A percentile compares a stretch with the other conserved stretches of the same genome.
phyloP scores from a whole-genome alignment of 164 flowering plant genomes.

The Amborella trichopoda region DNA sequence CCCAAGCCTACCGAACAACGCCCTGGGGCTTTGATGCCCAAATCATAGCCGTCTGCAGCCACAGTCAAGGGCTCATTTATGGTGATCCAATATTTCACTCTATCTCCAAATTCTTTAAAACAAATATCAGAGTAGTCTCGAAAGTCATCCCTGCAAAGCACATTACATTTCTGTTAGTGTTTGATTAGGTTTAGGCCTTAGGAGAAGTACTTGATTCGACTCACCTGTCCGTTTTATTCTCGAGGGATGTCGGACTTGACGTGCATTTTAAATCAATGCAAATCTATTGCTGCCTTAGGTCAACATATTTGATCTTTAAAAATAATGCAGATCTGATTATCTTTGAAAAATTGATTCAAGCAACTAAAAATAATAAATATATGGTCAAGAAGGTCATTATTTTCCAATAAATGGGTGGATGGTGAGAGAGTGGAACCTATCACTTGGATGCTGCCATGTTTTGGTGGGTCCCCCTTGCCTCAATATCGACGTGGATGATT shows the following conservation, averaged over 20 bases:
- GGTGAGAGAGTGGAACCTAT: too few species aligned
- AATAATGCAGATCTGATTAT: too few species aligned
- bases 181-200: neutral
- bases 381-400: too few species aligned
- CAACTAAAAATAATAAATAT: too few species aligned
- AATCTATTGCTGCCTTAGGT: too few species aligned
- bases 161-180: neutral
- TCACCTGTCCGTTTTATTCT: neutral
- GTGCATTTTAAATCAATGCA: neutral
- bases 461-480: too few species aligned
- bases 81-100: slow-evolving; percentile 26
- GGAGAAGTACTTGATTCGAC: neutral
- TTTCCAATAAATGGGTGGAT: too few species aligned
- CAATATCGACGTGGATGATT: too few species aligned
- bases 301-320: too few species aligned
- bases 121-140: slow-evolving; percentile 21
- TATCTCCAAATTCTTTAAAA: slow-evolving; percentile 22
- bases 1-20: slow-evolving; percentile 25
- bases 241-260: neutral
- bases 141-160: slow-evolving; percentile 18
- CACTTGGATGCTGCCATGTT: too few species aligned
- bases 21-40: slow-evolving; percentile 24
- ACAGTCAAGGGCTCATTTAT: slow-evolving; percentile 22
- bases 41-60: slow-evolving; percentile 15
- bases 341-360: too few species aligned